Evolutionary conservation across 768 basidiomycete species (phyloP), one percentile per base, ranked within the genome.

Genomic region (Tulasnella sp.): DNA sequence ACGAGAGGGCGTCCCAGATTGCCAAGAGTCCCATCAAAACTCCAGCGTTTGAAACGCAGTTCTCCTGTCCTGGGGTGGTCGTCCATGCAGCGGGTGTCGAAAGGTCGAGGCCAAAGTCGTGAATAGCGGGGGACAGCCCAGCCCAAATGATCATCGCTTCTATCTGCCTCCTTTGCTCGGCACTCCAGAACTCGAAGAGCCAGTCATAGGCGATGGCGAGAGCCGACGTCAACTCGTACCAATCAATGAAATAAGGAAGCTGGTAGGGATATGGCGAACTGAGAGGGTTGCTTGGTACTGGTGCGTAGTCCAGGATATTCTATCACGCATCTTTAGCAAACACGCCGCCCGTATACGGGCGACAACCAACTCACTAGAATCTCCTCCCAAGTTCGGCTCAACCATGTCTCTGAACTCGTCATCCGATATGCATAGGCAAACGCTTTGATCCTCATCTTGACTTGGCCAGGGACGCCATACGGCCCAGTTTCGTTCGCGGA

Each of bases 181-280:
- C 81, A 70, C 82, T 85, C 86, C 86, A 87, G 76, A 82, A 83
- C 61, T 86, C 86, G 83, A 86, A 86, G n/a, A 87, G 81, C 87
- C 87, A 87, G 79, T 87, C 87, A 16, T 67, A 67, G 29, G 61
- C 61, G 29, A 67, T 84, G 9, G 85, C 87, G 79, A 86, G 87
- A 26, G 85, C 85, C 70, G 82, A 81, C 57, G 83, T 32, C 26
- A 67, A 11, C 26, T 67, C 61, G 61, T 67, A 67, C n/a, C n/a
- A 23, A 18, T 67, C 61, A 15, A 82, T 23, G 79, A 82, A 85
- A 15, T 67, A 67, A 26, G 61, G 61, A 35, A 67, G 61, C 61
- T 67, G 61, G 1, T 18, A 67, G 61, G 73, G 86, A 84, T 82
- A 70, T 35, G 55, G 46, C 35, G 46, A 48, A 29, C 61, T 18